Base-by-base conservation (phyloP, 1,284 basidiomycete genomes). In the Marasmius tenuissimus region DNA sequence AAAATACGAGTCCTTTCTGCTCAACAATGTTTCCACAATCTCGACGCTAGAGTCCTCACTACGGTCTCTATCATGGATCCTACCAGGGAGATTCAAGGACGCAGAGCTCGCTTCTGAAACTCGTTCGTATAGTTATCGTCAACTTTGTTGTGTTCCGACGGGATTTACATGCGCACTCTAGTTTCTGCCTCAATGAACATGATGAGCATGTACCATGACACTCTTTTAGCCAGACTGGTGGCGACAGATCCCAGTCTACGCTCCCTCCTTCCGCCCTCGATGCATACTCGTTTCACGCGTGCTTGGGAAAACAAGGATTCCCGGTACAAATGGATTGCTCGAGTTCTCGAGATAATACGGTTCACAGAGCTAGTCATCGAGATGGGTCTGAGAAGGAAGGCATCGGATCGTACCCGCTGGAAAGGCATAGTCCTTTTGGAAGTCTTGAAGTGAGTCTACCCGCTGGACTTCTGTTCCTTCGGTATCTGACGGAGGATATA, bases 81-180 rank as follows among this genome's bases (percentile, higher is more conserved):
- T 98, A 27, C 96, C 96, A 20, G 96, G 96, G 65, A 85, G 96
- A 64, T 98, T 98, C 85, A 94, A 95, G 74, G 96, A 98, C 82
- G 94, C 96, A 59, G 96, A 98, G 75, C 81, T 98, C 61, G 93
- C 91, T 60, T 94, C 92, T 40, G 95, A 96, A 84, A 87, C 91
- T 71, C 80, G 94, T 96, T 68, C 86, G 94, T 91, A 22, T 57
- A 55, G 58, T 62, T 64, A 61, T 66, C 59, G 57, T 20, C 49
- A 12, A 61, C 64, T 59, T 61, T 61, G 58, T 64, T 61, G 66
- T 58, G 18, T 14, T 62, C 12, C 60, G 58, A 59, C 49, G 52
- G 65, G 56, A 51, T 59, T 64, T 57, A 59, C 65, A 66, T 37
- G 66, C 66, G 63, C 63, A 64, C 61, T 64, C 45, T 70, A 93